Base-by-base conservation (phyloP, 1,284 basidiomycete species). In the Malassezia slooffiae region DNA sequence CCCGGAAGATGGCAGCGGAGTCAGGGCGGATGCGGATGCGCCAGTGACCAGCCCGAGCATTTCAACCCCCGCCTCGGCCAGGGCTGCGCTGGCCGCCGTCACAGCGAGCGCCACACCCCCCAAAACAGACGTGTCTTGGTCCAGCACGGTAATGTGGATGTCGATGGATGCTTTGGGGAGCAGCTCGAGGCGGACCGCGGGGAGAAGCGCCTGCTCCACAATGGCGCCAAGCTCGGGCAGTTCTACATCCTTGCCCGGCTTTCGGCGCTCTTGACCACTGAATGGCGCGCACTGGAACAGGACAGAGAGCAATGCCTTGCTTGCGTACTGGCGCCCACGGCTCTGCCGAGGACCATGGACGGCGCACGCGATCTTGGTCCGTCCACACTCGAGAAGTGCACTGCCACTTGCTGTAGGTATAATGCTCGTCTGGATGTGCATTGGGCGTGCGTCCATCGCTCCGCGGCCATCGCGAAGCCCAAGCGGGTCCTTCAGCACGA, bases 241-340 rank as follows among this genome's bases (percentile, higher is more conserved):
- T 73, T 99, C 93, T 12, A 85, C 86, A 66, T 96, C 91, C 53
- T 85, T 81, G 57, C 93, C 78, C 0, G 91, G 90, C 13, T 82
- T 80, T 60, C 82, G 76, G 50, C 91, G 75, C 21, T 75, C 75
- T 21, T 74, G 72, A 55, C 80, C 85, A 5, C 90, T 85, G 70
- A 93, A 97, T 0, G 93, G 91, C 1, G 91, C 79, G 66, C 91
- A 95, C 71, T 96, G 95, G 50, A 95, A 84, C 70, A 96, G 89
- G 3, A 97, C 85, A 52, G 89, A 95, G 44, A 97, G 72, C 47
- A 79, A 79, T 0, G 90, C 91, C 52, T 80, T 81, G 54, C 91
- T 84, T 50, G 77, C 85, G 70, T 88, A 96, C 5, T 38, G 77
- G 73, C 52, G 76, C 79, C 74, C 50, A 13, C 83, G 85, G 20